Evolutionary conservation across 2,329 filamentous ascomycete species (phyloP), one percentile per base, ranked within the genome.

Genomic region (Diaporthe capsici): DNA sequence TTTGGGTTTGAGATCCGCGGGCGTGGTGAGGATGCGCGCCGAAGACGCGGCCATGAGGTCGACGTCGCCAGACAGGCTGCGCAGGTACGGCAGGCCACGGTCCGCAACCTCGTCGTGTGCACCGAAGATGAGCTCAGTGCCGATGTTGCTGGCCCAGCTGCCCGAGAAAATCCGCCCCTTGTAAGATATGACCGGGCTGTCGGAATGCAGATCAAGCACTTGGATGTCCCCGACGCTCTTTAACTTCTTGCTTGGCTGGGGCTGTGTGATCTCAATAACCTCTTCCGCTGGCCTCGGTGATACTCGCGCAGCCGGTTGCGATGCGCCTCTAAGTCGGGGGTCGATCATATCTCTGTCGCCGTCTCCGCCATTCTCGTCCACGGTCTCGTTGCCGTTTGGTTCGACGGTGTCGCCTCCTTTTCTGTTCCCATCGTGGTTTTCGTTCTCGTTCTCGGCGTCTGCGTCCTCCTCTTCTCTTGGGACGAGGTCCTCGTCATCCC

Each of bases 71-170:
- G 85, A 86, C 37, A 90, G 87, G 34, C 87, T 85, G n/a, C 88
- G 89, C 53, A 90, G 82, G 12, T 83, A 83, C 4, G 89, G 88
- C 3, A 89, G 82, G 12, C 82, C 82, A 15, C 82, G 79, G 73
- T 84, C 78, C 9, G 81, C 76, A 31, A 76, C 25, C 60, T 76
- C 77, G 77, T 88, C 84, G 77, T 87, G 89, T 22, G 84, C 84
- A 1, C 88, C 89, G 80, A 98, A 93, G 57, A 98, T 90, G 78
- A 96, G 86, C 79, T 97, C 95, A 0, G 95, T 98, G 49, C 96
- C 96, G 58, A 98, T 90, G 76, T 95, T 93, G 77, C 94, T 92
- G 15, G 91, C 90, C 96, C 96, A 98, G 61, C 91, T 86, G 78
- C 95, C 96, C 78, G 91, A 92, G 82, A 96, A 97, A 31, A 97